Evolutionary conservation across 208 protist species (phyloP).

Genomic region (Trypanosoma vivax): DNA sequence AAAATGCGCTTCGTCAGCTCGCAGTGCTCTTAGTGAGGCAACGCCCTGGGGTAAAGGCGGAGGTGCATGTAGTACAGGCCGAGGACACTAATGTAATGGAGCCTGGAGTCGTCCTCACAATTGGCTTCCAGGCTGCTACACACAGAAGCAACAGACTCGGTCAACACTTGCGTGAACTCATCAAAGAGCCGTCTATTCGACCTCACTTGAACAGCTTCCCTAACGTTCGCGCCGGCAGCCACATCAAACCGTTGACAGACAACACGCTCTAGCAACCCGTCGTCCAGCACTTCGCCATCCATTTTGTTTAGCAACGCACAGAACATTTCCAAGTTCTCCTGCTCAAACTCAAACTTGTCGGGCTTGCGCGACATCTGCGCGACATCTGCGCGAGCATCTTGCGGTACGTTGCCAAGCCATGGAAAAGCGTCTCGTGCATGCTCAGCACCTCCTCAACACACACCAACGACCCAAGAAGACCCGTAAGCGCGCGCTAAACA

Average conservation of each 20-base stretch:
- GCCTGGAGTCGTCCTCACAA: slow-evolving; percentile 33
- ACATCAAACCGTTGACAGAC: slow-evolving; percentile 60
- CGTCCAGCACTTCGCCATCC: slow-evolving; percentile 61
- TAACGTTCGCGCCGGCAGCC: slow-evolving; percentile 1
- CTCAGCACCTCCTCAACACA: slow-evolving; percentile 75
- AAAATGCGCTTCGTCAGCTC: slow-evolving; percentile 30
- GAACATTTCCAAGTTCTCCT: slow-evolving; percentile 35
- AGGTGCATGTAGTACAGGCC: slow-evolving; percentile 64
- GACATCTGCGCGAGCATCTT: slow-evolving; percentile 52
- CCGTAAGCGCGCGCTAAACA: slow-evolving; percentile 60
- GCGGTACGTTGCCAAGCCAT: slow-evolving; percentile 57
- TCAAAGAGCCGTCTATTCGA: slow-evolving; percentile 44
- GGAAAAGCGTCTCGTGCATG: slow-evolving; percentile 48
- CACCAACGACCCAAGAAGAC: slow-evolving; percentile 68
- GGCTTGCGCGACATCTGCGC: slow-evolving; percentile 30
- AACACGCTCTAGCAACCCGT: slow-evolving; percentile 55
- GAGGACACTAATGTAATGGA: slow-evolving; percentile 49
- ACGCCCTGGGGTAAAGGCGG: slow-evolving; percentile 29
- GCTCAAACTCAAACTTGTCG: slow-evolving; percentile 36
- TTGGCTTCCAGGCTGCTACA: slow-evolving; percentile 18
- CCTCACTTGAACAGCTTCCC: slow-evolving; percentile 22
- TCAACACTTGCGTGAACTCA: slow-evolving; percentile 50
- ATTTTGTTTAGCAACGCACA: slow-evolving; percentile 49
- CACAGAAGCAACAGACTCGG: slow-evolving; percentile 17
- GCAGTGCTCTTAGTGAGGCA: not conserved